Base-by-base conservation (phyloP, 345 rosid genomes). In the Mangifera indica region DNA sequence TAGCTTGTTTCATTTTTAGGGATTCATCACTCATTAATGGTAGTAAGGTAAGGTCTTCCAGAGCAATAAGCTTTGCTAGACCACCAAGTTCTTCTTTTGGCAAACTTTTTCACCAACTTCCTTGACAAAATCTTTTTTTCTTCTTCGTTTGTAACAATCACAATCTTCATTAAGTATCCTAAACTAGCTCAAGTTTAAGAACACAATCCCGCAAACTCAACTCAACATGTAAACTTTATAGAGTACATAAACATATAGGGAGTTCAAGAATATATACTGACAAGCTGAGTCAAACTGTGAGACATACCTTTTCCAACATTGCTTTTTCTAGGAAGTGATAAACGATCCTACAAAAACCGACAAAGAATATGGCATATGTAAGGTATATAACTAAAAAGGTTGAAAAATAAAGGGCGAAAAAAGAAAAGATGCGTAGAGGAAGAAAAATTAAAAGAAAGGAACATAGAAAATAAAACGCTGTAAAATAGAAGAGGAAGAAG, bases 71-170 rank as follows among this genome's bases (percentile, higher is more conserved):
- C 75, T 81, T 89, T 66, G 93, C 91, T 74, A 73, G 77, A 42
- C 97, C 98, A 4, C 97, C 95, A 14, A 83, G n/a, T n/a, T n/a
- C 86, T 34, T 90, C 97, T 74, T 84, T 86, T 0, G 97, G 98
- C 76, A 57, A 10, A 69, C 69, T 25, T 89, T 91, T 66, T 81
- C 74, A 9, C 97, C 97, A 14, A 92, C 51, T 70, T 87, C 89
- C 69, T 70, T 72, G 18, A 84, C 15, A 5, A 87, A 73, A 3
- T 76, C 70, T 68, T 26, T 72, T 74, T 75, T 74, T 87, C 94
- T 72, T 88, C 92, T 52, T 84, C 89, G 0, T 75, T 83, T 25
- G 74, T 83, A 51, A 87, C 88, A 25, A 91, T 86, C 78, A 84
- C 79, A 75, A 93, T 68, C 96, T 93, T 86, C 79, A 77, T 61